Conservation (phyloP, 2,329 filamentous ascomycete genomes). For the Paramyrothecium roridum region DNA sequence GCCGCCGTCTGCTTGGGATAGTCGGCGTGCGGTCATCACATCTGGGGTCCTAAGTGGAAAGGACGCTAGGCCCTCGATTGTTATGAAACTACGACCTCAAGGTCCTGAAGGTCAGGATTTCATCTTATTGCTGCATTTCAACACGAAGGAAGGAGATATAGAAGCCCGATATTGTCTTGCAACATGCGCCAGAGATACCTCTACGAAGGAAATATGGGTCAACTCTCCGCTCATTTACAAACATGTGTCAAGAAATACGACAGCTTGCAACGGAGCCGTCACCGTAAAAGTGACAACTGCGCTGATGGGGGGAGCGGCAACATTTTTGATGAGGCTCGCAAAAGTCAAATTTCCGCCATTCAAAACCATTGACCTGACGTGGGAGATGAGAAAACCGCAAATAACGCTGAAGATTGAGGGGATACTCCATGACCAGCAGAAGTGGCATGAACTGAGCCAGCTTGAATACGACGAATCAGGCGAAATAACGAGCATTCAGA, state of each 20-base stretch:
- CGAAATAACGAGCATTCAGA: neutral
- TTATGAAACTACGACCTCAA: neutral
- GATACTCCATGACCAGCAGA: neutral
- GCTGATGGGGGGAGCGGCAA: neutral
- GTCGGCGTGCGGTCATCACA: neutral
- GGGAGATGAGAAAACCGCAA: neutral
- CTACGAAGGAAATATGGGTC: neutral
- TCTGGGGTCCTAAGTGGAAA: too few relatives aligned
- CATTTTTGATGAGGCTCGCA: constrained; percentile 1
- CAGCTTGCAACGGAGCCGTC: constrained; percentile 3
- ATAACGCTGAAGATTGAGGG: neutral
- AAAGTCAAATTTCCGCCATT: neutral
- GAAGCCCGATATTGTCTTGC: neutral
- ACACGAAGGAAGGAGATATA: neutral
- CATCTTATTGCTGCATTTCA: constrained; percentile 2
- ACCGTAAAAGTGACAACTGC: constrained; percentile 1
- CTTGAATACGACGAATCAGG: neutral
- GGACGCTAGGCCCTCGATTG: neutral
- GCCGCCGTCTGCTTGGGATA: constrained; percentile 4
- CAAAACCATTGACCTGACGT: constrained; percentile 3
- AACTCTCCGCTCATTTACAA: neutral
- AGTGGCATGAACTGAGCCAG: neutral
- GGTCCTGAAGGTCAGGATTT: constrained; percentile 1
- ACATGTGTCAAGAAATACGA: neutral
- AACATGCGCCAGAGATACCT: neutral